phyloP scores from a whole-genome alignment of 306 rosid genomes.

The Canavalia ensiformis region DNA sequence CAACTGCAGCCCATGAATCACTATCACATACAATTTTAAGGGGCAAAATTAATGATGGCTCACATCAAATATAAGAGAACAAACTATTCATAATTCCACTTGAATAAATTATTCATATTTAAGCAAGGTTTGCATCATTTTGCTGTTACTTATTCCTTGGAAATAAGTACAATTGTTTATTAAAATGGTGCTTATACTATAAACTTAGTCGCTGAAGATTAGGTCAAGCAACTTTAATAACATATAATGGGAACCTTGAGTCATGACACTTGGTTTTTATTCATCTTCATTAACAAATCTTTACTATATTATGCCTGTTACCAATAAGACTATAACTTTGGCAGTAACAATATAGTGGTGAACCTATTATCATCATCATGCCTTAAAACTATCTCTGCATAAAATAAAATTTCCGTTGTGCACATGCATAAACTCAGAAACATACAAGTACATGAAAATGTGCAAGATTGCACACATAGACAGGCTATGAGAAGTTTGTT shows the following conservation, averaged over 20 bases:
- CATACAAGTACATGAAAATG: constrained; percentile 23
- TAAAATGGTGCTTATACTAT: neutral
- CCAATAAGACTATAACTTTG: constrained; percentile 6
- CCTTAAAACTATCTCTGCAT: neutral
- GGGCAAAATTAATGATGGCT: constrained; percentile 23
- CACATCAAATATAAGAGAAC: constrained; percentile 12
- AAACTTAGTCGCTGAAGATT: neutral
- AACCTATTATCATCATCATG: neutral
- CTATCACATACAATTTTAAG: constrained; percentile 54
- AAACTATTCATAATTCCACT: constrained; percentile 8
- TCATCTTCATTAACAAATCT: neutral
- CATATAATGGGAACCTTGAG: neutral
- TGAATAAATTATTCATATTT: neutral
- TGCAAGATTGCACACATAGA: constrained; percentile 21
- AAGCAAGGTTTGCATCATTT: constrained; percentile 18
- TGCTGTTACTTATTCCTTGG: constrained; percentile 3
- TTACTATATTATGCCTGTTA: constrained; percentile 11
- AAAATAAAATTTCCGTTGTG: constrained; percentile 16
- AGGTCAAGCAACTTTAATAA: constrained; percentile 7
- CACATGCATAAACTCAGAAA: neutral
- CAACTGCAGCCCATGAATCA: constrained; percentile 82
- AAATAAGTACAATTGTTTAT: constrained; percentile 18
- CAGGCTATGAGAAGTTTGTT: constrained; percentile 33
- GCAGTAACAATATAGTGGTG: neutral
- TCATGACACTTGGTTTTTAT: neutral